Conservation (phyloP, 164 flowering plant species). For the Kingdonia uniflora region DNA sequence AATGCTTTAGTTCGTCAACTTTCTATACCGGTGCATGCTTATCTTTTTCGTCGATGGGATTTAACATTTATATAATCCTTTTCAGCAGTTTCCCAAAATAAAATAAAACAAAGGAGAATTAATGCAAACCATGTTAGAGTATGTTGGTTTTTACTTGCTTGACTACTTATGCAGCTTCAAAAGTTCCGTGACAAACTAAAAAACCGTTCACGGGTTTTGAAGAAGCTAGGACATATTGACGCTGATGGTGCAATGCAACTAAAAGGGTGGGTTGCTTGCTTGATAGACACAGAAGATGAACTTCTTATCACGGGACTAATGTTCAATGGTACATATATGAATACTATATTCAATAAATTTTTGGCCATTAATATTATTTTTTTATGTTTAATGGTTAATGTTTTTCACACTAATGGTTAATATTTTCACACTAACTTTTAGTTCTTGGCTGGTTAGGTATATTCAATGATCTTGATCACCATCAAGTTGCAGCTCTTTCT, state of each 20-base stretch:
- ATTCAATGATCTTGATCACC: constrained; percentile 92
- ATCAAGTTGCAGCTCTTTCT: constrained; percentile 95
- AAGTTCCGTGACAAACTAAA: constrained; percentile 91
- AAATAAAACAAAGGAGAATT: no score
- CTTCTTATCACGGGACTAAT: constrained; percentile 94
- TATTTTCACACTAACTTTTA: no score
- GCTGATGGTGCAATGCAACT: constrained; percentile 90
- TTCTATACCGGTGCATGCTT: no score
- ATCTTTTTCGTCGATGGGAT: no score
- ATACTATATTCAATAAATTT: no score
- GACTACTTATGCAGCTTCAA: constrained; percentile 61
- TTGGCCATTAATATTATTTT: no score
- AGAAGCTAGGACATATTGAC: constrained; percentile 96
- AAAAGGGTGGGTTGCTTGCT: constrained; percentile 96
- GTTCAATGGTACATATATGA: constrained; percentile 65
- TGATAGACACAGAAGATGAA: constrained; percentile 99
- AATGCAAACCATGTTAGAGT: no score
- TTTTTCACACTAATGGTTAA: no score
- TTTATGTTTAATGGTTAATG: no score
- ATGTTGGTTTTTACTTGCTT: constrained; percentile 1
- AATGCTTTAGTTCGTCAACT: no score
- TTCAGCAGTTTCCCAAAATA: no score
- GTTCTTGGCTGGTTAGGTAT: constrained; percentile 44
- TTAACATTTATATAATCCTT: no score
- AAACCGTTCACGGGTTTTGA: constrained; percentile 88